Evolutionary conservation across 148 eudicot genomes (phyloP).

Genomic region (Polygonum maritimum): DNA sequence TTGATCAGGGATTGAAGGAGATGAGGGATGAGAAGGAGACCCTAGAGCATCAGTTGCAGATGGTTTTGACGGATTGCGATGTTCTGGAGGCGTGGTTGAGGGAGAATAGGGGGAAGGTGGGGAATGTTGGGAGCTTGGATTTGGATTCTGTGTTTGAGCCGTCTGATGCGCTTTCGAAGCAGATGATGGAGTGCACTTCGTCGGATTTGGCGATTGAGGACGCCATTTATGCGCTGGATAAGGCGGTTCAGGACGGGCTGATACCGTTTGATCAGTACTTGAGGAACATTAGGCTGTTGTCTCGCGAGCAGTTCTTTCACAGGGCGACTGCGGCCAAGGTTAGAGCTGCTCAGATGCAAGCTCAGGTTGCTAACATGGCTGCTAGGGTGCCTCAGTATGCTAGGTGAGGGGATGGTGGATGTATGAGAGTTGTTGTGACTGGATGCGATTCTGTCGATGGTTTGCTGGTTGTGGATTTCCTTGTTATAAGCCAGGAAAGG

Average conservation of each 20-base stretch:
- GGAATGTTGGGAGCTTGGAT: constrained; percentile 27
- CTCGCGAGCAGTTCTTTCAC: constrained; percentile 87
- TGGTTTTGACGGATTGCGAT: constrained; percentile 73
- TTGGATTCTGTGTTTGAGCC: constrained; percentile 71
- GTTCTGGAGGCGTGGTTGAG: constrained; percentile 78
- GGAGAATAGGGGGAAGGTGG: constrained; percentile 61
- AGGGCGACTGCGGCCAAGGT: constrained; percentile 62
- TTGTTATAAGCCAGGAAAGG: neutral
- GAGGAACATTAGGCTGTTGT: constrained; percentile 71
- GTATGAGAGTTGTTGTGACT: neutral
- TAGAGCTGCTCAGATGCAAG: constrained; percentile 76
- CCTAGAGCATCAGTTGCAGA: constrained; percentile 75
- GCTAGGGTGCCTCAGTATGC: constrained; percentile 54
- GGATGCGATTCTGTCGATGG: neutral
- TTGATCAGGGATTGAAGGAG: constrained; percentile 55
- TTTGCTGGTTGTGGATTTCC: neutral
- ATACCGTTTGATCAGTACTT: constrained; percentile 74
- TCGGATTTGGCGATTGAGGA: constrained; percentile 92
- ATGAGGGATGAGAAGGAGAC: constrained; percentile 81
- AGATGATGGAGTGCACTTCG: constrained; percentile 66
- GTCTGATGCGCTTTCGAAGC: constrained; percentile 64
- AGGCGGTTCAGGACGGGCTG: constrained; percentile 77
- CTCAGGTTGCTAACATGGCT: constrained; percentile 83
- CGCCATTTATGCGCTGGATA: constrained; percentile 71
- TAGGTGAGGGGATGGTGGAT: constrained; percentile 17